Percentiles rank a stretch among this genome's conserved stretches.
Evolutionary conservation across 2,329 filamentous ascomycete species (phyloP).

Genomic region (Aspergillus sp.): DNA sequence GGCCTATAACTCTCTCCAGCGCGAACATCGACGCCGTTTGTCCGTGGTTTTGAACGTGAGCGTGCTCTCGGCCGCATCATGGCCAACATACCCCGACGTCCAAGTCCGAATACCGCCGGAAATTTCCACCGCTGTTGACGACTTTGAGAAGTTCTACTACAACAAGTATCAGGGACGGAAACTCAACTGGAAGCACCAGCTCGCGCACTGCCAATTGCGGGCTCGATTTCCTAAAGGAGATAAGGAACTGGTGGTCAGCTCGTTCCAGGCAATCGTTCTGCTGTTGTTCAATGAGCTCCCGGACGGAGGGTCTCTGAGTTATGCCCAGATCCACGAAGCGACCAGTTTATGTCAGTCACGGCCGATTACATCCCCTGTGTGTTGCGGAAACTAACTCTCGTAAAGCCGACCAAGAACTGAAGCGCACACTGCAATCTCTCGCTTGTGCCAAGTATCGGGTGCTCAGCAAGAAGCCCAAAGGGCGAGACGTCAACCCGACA

Average conservation of each 20-base stretch:
- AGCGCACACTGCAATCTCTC: slow-evolving; percentile 88
- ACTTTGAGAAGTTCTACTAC: slow-evolving; percentile 84
- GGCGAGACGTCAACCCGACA: slow-evolving; percentile 70
- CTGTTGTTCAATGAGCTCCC: slow-evolving; percentile 79
- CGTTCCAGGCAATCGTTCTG: slow-evolving; percentile 87
- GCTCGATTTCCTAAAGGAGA: slow-evolving; percentile 74
- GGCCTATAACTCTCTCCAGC: slow-evolving; percentile 72
- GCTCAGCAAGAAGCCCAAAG: slow-evolving; percentile 78
- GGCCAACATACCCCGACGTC: slow-evolving; percentile 85
- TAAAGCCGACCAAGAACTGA: slow-evolving; percentile 69
- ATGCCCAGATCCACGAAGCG: slow-evolving; percentile 69
- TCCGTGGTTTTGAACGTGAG: slow-evolving; percentile 76
- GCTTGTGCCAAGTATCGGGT: slow-evolving; percentile 88
- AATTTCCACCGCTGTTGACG: slow-evolving; percentile 71
- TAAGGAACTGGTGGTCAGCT: slow-evolving; percentile 88
- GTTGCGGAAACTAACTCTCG: slow-evolving; percentile 20
- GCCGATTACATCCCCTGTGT: background rate
- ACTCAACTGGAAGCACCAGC: slow-evolving; percentile 85
- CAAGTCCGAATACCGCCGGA: slow-evolving; percentile 71
- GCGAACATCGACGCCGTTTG: slow-evolving; percentile 57
- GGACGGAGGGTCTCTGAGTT: slow-evolving; percentile 64
- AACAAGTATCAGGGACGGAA: slow-evolving; percentile 84
- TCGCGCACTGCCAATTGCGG: slow-evolving; percentile 86
- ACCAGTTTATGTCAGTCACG: slow-evolving; percentile 65
- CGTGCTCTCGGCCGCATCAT: slow-evolving; percentile 85